phyloP scores from a whole-genome alignment of 208 protist species.

The Leishmania turanica region DNA sequence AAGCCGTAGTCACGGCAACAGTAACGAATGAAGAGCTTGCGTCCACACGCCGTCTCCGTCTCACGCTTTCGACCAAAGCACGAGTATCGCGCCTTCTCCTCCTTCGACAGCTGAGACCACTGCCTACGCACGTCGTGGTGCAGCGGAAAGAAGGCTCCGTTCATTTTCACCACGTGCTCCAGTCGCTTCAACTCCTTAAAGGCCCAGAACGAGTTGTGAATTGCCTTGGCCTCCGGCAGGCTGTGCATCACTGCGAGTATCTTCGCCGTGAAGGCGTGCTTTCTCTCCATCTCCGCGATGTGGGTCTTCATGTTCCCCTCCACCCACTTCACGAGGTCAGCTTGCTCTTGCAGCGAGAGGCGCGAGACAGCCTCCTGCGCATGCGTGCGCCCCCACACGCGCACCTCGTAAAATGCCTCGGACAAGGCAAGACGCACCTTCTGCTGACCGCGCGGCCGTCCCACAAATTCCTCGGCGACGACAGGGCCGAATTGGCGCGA shows the following conservation, averaged over 20 bases:
- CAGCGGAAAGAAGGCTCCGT: conserved; percentile 38
- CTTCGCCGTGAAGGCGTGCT: conserved; percentile 52
- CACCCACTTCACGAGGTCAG: conserved; percentile 30
- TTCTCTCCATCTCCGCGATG: conserved; percentile 34
- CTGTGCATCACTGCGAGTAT: conserved; percentile 49
- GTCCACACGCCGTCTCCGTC: conserved; percentile 35
- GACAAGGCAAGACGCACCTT: conserved; percentile 11
- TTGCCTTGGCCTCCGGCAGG: conserved; percentile 65
- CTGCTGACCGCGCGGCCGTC: neutral
- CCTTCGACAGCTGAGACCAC: conserved; percentile 45
- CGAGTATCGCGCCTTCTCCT: conserved; percentile 50
- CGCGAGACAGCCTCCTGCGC: conserved; percentile 33
- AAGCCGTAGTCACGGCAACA: conserved; percentile 82
- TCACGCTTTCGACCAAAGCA: conserved; percentile 50
- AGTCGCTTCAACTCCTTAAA: conserved; percentile 37
- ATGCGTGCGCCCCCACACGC: conserved; percentile 16
- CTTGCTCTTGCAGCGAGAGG: conserved; percentile 43
- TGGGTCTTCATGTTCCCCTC: conserved; percentile 17
- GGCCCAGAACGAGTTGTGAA: conserved; percentile 35
- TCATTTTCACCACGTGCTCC: conserved; percentile 39
- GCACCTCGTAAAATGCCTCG: conserved; percentile 13
- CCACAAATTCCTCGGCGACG: conserved; percentile 23
- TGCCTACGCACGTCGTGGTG: neutral
- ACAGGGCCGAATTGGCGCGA: conserved; percentile 38
- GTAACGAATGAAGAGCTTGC: conserved; percentile 65